Evolutionary conservation across 2,329 filamentous ascomycete species (phyloP), one percentile per base, ranked within the genome.

Genomic region (Colletotrichum cordylinicola): DNA sequence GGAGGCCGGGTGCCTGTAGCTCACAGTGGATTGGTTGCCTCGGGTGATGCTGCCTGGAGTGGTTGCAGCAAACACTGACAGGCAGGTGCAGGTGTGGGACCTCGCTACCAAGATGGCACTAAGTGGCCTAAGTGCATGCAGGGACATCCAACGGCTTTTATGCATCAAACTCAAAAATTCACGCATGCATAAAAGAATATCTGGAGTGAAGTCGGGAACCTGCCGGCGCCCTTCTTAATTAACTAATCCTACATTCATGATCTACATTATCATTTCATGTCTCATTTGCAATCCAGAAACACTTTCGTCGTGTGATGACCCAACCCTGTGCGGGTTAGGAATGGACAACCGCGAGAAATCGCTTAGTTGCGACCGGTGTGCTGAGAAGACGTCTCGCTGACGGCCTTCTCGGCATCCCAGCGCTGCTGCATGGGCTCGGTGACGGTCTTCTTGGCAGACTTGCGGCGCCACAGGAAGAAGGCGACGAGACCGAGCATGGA

Each of bases 401-500:
- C 52, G 15, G 76, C 72, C 72, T 78, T 77, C 61, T 78, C 27
- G 79, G 78, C 64, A 79, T 82, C 48, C 80, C 48, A 71, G 52
- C 67, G 70, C 60, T 78, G 64, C 60, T 68, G 60, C 71, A 77
- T 77, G 24, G 72, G 75, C 75, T 76, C 69, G 29, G 66, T 56
- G 6, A 67, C 37, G 55, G 66, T 52, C 69, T 69, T 67, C 67
- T 70, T 76, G 77, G 81, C 78, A 67, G 81, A 79, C 74, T 79
- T 84, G 21, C 82, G 81, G 4, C 85, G 79, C 79, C 83, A 83
- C 78, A 94, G 89, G 60, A 94, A 84, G 79, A 94, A 89, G 37
- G 91, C 85, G 2, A 93, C 86, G 2, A 87, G 91, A n/a, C 88
- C 87, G 10, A 96, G 82, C 12, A 95, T 82, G 1, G 88, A 87